A percentile compares a stretch with the other conserved stretches of the same genome.
Evolutionary conservation across 2,329 filamentous ascomycete genomes (phyloP).

Genomic region (Leptosphaerulina australis): DNA sequence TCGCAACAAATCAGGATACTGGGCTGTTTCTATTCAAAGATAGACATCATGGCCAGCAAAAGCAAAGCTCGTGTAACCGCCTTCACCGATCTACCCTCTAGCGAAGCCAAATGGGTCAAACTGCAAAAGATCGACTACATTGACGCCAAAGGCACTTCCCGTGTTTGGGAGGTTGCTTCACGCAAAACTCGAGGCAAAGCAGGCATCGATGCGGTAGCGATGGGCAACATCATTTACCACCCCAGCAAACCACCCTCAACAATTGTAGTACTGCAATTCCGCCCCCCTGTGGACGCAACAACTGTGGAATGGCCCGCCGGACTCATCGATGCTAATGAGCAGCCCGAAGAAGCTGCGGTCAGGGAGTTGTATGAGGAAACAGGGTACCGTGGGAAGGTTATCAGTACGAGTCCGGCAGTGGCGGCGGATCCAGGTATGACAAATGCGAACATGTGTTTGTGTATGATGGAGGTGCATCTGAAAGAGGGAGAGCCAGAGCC

Average conservation of each 20-base stretch:
- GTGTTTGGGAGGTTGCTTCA: slow-evolving; percentile 74
- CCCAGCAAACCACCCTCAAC: slow-evolving; percentile 37
- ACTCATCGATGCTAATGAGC: slow-evolving; percentile 59
- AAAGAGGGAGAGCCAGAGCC: slow-evolving; percentile 28
- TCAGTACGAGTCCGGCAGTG: slow-evolving; percentile 26
- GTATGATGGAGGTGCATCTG: slow-evolving; percentile 35
- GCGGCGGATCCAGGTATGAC: slow-evolving; percentile 38
- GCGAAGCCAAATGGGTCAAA: slow-evolving; percentile 37
- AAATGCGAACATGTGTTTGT: slow-evolving; percentile 34
- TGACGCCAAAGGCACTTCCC: slow-evolving; percentile 62
- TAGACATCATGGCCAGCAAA: slow-evolving; percentile 20
- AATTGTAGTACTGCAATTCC: slow-evolving; percentile 58
- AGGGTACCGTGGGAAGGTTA: slow-evolving; percentile 60
- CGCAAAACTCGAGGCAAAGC: slow-evolving; percentile 65
- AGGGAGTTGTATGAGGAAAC: slow-evolving; percentile 68
- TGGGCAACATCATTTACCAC: slow-evolving; percentile 66
- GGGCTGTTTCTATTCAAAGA: neutral
- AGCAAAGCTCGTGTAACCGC: slow-evolving; percentile 28
- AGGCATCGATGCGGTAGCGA: slow-evolving; percentile 68
- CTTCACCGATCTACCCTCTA: slow-evolving; percentile 29
- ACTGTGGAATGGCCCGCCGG: slow-evolving; percentile 63
- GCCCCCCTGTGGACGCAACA: slow-evolving; percentile 62
- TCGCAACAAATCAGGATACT: neutral
- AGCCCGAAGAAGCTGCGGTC: slow-evolving; percentile 61
- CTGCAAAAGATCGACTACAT: slow-evolving; percentile 58